phyloP scores from a whole-genome alignment of 164 flowering plant species.

The Tetracentron sinense region DNA sequence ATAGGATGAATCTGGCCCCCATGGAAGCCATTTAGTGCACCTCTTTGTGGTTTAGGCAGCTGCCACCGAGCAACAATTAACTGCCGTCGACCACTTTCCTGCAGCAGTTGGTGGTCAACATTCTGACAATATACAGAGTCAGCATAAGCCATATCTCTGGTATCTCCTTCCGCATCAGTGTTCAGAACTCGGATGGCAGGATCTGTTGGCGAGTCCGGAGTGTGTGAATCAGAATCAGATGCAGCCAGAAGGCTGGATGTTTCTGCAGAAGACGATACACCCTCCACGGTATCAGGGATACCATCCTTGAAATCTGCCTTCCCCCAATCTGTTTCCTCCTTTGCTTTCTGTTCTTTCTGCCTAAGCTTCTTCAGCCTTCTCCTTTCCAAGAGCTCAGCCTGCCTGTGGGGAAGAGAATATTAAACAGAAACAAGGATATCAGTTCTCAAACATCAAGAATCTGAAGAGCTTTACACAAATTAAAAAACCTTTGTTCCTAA shows the following conservation, averaged over 20 bases:
- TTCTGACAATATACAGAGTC: constrained; percentile 21
- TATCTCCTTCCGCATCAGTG: constrained; percentile 26
- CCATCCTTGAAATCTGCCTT: constrained; percentile 22
- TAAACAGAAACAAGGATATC: background rate
- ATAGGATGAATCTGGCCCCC: constrained; percentile 28
- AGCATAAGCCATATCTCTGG: constrained; percentile 13
- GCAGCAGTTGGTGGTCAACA: constrained; percentile 24
- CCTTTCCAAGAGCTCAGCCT: constrained; percentile 67
- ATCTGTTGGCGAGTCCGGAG: constrained; percentile 21
- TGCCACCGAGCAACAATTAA: constrained; percentile 29
- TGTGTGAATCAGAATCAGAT: constrained; percentile 21
- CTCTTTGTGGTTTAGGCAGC: constrained; percentile 33
- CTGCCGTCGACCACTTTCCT: constrained; percentile 26
- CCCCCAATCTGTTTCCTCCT: constrained; percentile 43
- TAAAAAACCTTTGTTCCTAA: too few species aligned
- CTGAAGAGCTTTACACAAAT: background rate
- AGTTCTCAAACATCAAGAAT: background rate
- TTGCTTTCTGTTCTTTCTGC: constrained; percentile 67
- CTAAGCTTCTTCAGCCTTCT: constrained; percentile 73
- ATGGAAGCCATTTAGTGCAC: constrained; percentile 38
- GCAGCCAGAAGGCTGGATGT: constrained; percentile 21
- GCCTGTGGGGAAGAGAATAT: constrained; percentile 30
- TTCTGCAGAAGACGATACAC: constrained; percentile 22
- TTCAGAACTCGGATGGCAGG: constrained; percentile 10
- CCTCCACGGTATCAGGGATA: constrained; percentile 22